phyloP scores from a whole-genome alignment of 192 early-diverging fungal species.

The Backusella psychrophila region DNA sequence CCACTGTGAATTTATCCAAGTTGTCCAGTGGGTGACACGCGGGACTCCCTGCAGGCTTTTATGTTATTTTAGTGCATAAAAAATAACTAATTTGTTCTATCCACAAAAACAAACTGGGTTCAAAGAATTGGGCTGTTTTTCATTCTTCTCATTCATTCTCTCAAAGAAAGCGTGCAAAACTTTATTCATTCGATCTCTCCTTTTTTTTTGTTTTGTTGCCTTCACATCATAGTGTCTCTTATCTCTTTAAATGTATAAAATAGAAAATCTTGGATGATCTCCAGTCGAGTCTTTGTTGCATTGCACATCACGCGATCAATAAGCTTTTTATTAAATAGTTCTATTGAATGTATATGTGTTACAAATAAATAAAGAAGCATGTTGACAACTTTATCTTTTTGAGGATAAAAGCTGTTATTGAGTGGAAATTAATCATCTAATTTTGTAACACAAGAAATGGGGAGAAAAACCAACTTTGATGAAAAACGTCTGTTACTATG shows the following conservation, averaged over 20 bases:
- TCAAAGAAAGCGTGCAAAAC: background rate
- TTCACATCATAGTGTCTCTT: background rate
- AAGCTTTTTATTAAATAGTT: background rate
- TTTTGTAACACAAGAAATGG: too few species aligned
- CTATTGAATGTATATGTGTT: background rate
- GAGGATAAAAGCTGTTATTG: background rate
- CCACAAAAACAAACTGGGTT: background rate
- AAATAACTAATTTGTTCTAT: background rate
- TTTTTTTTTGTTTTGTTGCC: background rate
- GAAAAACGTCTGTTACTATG: background rate
- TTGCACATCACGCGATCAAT: conserved; percentile 2
- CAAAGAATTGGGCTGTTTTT: background rate
- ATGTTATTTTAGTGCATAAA: background rate
- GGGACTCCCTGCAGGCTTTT: background rate
- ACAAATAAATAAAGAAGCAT: background rate
- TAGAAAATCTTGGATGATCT: background rate
- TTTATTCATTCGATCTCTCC: background rate
- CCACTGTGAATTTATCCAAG: background rate
- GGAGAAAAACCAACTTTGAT: background rate
- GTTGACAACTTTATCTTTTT: background rate
- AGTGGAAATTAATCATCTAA: too few species aligned
- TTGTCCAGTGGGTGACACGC: background rate
- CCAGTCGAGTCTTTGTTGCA: background rate
- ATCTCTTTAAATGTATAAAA: background rate
- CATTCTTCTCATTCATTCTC: background rate